Base-by-base conservation (phyloP, 2,329 filamentous ascomycete species). In the Didymellaceae sp. region DNA sequence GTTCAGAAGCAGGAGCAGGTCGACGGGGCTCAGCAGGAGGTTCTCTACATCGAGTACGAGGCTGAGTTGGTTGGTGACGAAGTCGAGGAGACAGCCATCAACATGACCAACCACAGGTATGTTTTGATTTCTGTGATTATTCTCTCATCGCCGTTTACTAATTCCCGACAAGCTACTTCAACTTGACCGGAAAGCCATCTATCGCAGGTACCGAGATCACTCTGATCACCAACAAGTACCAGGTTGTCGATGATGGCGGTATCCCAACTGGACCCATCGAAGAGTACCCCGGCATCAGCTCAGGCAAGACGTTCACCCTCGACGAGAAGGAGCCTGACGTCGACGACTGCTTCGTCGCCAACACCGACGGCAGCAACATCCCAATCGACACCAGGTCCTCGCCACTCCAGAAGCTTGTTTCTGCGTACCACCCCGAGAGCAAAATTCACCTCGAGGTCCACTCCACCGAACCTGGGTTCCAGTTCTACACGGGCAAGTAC, bases 41-140 rank as follows among this genome's bases (percentile, higher is more conserved):
- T 94, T 16, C 75, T 97, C 49, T 86, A 86, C 48, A 89, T 95
- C 40, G 94, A 97, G 73, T 97, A 95, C 71, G 89, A 96, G 78
- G 91, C 89, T 16, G 85, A 90, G 73, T 80, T 97, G 37, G 81
- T 91, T 3, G 87, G 71, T 11, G 87, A 84, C 52, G 81, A 88
- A 40, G 87, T 86, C 10, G 86, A 92, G n/a, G 93, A 97, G 80
- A 97, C 93, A 0, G 86, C 86, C 32, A 84, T 97, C 71, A 95
- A 92, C 75, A 83, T 97, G 76, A 97, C 94, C 40, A 99, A 97
- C 77, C 93, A 99, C 78, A 95, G 90, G 88, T 91, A 74, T 61
- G 78, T 71, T 7, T 13, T 21, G 16, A 13, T 11, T 7, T 14
- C 5, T 7, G n/a, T 1, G 11, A 10, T n/a, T 3, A n/a, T 8